Evolutionary conservation across 805 yeast species (phyloP).

Genomic region (Komagataella pastoris): DNA sequence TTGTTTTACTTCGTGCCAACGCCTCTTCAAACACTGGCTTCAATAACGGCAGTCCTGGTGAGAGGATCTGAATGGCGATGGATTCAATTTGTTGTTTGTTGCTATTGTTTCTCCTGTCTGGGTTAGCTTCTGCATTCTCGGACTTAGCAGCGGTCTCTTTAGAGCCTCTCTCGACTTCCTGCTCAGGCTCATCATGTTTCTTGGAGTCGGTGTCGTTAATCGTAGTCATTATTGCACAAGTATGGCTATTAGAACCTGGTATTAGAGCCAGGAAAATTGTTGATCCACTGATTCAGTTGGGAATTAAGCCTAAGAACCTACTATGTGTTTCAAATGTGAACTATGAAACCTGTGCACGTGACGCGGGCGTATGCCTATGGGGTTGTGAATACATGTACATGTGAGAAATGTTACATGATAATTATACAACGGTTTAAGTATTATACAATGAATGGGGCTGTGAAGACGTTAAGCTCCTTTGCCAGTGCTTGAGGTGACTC

Average conservation of each 20-base stretch:
- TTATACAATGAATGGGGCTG: neutral
- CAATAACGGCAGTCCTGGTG: conserved; percentile 3
- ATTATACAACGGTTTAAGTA: neutral
- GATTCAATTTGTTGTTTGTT: neutral
- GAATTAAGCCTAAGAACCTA: neutral
- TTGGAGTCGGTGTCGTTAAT: neutral
- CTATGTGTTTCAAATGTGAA: neutral
- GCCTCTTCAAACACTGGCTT: neutral
- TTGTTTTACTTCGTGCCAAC: conserved; percentile 1
- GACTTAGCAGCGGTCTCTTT: neutral
- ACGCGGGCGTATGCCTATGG: neutral
- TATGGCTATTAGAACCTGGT: neutral
- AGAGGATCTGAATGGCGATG: conserved; percentile 2
- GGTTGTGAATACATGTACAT: neutral
- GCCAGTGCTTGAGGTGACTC: neutral
- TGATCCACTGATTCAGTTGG: neutral
- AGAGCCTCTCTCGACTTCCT: neutral
- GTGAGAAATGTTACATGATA: neutral
- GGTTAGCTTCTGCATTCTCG: neutral
- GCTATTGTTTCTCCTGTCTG: neutral
- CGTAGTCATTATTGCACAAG: neutral
- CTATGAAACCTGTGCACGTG: neutral
- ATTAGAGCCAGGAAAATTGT: neutral
- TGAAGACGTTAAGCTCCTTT: neutral
- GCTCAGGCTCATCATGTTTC: neutral